Base-by-base conservation (phyloP, 805 yeast genomes). In the Kodamaea nitidulidarum region DNA sequence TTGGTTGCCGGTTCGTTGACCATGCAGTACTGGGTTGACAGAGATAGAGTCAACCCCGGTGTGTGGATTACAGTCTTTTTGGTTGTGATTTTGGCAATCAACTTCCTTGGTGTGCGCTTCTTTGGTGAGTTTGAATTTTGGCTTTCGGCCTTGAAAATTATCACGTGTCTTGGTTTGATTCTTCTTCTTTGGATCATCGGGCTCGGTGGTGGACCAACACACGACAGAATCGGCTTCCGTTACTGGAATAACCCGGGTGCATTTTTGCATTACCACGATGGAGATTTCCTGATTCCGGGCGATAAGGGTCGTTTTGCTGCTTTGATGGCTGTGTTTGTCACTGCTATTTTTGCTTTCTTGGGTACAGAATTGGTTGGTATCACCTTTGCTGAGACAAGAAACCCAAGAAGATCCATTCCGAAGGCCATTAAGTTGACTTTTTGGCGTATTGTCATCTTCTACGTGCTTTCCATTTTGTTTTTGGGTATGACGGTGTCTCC, bases 131-230 rank as follows among this genome's bases (percentile, higher is more conserved):
- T 56, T 12, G 61, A 56, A 56, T 84, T 71, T 51, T 70, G 82
- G 80, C 65, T 83, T 40, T 78, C 85, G 2, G 56, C 76, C 20
- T 62, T 83, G 49, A 84, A 84, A 61, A 80, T 84, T 24, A 32
- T 79, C 28, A 78, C 84, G 5, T 75, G 80, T 65, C 47, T 79
- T 30, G 88, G 84, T n/a, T 66, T 84, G 35, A 82, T 85, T 42
- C 44, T 85, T 11, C 58, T 82, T 37, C 65, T 83, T 38, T 71
- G 83, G 47, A 63, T 80, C 42, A 74, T 84, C 44, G 81, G 83
- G 63, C 65, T 80, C 41, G 95, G 95, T 43, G 95, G 93, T 39
- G 85, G 80, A 20, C 90, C 91, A 46, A 70, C 71, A 31, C 81
- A 80, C 51, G 88, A 83, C 50, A 72, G 91, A 59, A 61, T 76